Percentiles rank a stretch among this genome's conserved stretches.
phyloP scores from a whole-genome alignment of 1,284 basidiomycete genomes.

The Coriolopsis trogii region DNA sequence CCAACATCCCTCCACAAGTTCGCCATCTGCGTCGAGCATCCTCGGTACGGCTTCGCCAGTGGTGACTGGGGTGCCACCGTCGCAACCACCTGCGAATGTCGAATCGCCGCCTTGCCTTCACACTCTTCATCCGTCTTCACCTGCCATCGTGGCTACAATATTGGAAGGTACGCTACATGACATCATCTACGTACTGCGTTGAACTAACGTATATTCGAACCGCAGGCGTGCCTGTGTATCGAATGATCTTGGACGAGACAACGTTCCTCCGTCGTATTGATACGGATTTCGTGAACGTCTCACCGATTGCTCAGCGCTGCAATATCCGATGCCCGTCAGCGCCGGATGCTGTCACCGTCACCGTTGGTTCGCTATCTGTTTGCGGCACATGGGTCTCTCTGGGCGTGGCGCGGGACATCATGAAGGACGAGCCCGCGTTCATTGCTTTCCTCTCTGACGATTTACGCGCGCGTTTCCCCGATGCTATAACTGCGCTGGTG shows the following conservation, averaged over 20 bases:
- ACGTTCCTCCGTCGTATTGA: constrained; percentile 67
- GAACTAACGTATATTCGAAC: constrained; percentile 1
- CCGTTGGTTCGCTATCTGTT: constrained; percentile 49
- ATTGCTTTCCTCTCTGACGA: constrained; percentile 59
- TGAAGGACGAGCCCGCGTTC: constrained; percentile 47
- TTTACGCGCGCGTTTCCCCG: constrained; percentile 58
- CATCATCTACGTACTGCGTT: constrained; percentile 5
- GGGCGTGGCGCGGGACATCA: constrained; percentile 51
- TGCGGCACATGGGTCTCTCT: constrained; percentile 72
- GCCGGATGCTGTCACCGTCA: constrained; percentile 46
- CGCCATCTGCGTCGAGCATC: constrained; percentile 6
- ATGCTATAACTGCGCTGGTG: constrained; percentile 33
- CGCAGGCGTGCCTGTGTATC: constrained; percentile 70
- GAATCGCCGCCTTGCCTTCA: constrained; percentile 48
- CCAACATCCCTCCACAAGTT: constrained; percentile 13
- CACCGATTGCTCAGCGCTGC: constrained; percentile 53
- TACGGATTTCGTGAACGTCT: constrained; percentile 73
- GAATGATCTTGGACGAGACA: constrained; percentile 56
- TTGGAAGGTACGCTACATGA: constrained; percentile 58
- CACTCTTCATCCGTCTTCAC: constrained; percentile 61
- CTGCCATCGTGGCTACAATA: constrained; percentile 63
- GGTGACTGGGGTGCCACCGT: background rate
- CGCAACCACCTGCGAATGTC: constrained; percentile 2
- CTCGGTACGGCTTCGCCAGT: background rate
- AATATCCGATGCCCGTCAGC: constrained; percentile 40